Evolutionary conservation across 352 stramenopile genomes (phyloP).

Genomic region (Phytopythium delawarense): DNA sequence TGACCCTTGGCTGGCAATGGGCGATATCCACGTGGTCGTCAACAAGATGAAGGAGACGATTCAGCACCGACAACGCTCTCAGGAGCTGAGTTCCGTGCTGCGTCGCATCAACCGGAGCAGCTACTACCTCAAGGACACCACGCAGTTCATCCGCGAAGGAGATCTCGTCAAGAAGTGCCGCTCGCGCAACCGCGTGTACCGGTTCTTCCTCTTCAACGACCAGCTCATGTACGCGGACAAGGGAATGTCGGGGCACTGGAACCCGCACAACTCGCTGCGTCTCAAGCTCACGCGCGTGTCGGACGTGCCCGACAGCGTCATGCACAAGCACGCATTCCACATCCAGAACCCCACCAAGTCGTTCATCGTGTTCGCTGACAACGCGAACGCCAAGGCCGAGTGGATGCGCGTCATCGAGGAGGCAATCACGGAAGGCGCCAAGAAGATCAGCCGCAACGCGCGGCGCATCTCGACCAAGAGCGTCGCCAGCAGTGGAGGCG

Average conservation of each 20-base stretch:
- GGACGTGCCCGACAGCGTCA: constrained; percentile 61
- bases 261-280: constrained; percentile 80
- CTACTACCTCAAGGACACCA: constrained; percentile 91
- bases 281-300: constrained; percentile 81
- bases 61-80: constrained; percentile 70
- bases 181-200: constrained; percentile 81
- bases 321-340: constrained; percentile 81
- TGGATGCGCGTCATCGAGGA: constrained; percentile 84
- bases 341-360: constrained; percentile 84
- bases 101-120: constrained; percentile 90
- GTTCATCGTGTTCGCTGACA: constrained; percentile 80
- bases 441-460: constrained; percentile 75
- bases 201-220: constrained; percentile 89
- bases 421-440: constrained; percentile 60
- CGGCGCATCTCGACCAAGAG: constrained; percentile 49
- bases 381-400: constrained; percentile 53
- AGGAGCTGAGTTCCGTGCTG: constrained; percentile 84
- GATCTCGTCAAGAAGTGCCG: constrained; percentile 94
- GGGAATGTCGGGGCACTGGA: constrained; percentile 75
- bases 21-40: constrained; percentile 86
- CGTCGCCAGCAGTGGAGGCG: not conserved
- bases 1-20: constrained; percentile 81
- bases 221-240: constrained; percentile 82
- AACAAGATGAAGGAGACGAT: constrained; percentile 89
- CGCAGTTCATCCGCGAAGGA: constrained; percentile 93